Evolutionary conservation across 441 rosid genomes (phyloP).

Genomic region (Populus trichocarpa): DNA sequence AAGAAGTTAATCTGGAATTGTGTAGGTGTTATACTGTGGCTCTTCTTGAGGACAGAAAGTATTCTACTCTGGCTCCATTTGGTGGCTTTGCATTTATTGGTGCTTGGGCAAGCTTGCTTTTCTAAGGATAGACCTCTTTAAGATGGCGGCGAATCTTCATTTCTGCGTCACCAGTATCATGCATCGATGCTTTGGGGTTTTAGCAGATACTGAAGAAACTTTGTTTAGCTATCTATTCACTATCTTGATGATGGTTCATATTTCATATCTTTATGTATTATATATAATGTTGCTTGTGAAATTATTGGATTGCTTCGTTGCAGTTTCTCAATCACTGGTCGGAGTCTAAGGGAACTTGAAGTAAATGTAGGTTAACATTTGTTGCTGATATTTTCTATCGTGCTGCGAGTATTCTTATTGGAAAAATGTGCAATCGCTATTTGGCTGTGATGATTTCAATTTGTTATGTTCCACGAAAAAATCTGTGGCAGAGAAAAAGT

Average conservation of each 20-base stretch:
- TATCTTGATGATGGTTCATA: not conserved
- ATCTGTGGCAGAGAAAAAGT: not conserved
- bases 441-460: not conserved
- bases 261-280: not conserved
- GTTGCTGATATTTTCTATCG: not conserved
- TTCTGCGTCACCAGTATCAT: not conserved
- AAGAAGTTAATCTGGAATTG: conserved; percentile 3
- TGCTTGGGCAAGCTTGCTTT: conserved; percentile 83
- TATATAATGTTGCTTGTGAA: not conserved
- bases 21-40: conserved; percentile 68
- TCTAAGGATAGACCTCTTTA: conserved; percentile 33
- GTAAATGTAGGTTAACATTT: not conserved
- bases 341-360: not conserved
- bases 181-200: not conserved
- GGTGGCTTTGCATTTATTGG: conserved; percentile 84
- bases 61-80: conserved; percentile 58
- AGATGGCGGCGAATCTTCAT: not conserved
- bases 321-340: not conserved
- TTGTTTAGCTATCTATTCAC: too few relatives aligned
- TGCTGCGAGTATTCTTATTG: not conserved
- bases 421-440: not conserved
- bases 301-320: not conserved
- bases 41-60: conserved; percentile 56
- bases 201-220: not conserved
- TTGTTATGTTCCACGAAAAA: not conserved